These are phyloP conservation scores for Podospora conica DNA, from an alignment of 495 filamentous ascomycete species.

Conservation along the genomic window DNA sequence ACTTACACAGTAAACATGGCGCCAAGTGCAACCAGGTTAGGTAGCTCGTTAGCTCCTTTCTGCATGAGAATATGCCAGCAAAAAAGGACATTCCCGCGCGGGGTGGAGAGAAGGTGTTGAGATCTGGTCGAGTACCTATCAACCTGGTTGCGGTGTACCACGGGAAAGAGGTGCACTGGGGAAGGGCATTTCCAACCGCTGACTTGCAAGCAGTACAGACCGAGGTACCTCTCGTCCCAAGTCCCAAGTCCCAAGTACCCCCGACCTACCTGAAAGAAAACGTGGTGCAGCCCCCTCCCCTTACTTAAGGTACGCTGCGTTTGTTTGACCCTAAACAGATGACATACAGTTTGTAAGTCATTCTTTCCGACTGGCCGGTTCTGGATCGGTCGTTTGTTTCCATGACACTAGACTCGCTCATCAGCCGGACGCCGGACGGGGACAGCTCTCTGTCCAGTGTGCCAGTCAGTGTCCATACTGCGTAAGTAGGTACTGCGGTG, in stretches of 20 bases:
- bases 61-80: background rate
- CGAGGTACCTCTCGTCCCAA: background rate
- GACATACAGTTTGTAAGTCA: conserved; percentile 1
- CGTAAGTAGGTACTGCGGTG: too few relatives aligned
- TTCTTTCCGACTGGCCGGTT: conserved; percentile 7
- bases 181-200: background rate
- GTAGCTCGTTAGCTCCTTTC: background rate
- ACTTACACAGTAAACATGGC: background rate
- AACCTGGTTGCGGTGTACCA: background rate
- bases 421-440: background rate
- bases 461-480: too few relatives aligned
- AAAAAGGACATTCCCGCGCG: background rate
- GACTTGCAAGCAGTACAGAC: background rate
- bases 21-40: background rate
- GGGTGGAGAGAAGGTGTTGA: background rate
- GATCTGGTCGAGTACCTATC: background rate
- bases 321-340: background rate
- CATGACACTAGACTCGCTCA: background rate
- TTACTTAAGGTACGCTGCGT: too few relatives aligned
- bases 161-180: background rate
- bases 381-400: conserved; percentile 1
- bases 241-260: too few relatives aligned
- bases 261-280: too few relatives aligned
- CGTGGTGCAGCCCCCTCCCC: background rate
- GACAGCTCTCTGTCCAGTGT: background rate